A percentile compares a stretch with the other conserved stretches of the same genome.
Evolutionary conservation across 805 yeast species (phyloP).

Genomic region (Kodamaea hsintzibuensis): DNA sequence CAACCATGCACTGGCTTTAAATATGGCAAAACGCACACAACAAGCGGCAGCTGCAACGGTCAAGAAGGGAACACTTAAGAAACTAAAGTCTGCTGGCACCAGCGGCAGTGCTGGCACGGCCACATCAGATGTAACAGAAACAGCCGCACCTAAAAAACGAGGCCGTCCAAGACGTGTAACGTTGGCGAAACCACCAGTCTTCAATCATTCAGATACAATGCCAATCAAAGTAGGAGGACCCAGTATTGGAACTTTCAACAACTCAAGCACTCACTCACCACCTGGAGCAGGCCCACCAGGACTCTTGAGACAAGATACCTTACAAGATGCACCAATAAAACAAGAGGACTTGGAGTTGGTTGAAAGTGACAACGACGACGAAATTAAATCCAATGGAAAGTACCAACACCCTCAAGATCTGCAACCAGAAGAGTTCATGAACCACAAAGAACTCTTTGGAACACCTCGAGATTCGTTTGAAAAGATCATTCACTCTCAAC

Average conservation of each 20-base stretch:
- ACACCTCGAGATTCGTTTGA: constrained; percentile 41
- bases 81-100: constrained; percentile 14
- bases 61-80: not conserved
- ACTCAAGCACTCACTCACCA: constrained; percentile 13
- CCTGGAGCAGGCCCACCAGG: constrained; percentile 9
- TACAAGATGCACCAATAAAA: constrained; percentile 39
- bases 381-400: constrained; percentile 5
- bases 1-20: constrained; percentile 46
- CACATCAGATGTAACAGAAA: constrained; percentile 6
- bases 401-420: constrained; percentile 13
- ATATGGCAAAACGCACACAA: constrained; percentile 32
- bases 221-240: constrained; percentile 33
- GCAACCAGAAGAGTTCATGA: constrained; percentile 34
- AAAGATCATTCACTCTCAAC: constrained; percentile 24
- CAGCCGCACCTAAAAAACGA: constrained; percentile 35
- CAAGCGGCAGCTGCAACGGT: constrained; percentile 15
- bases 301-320: constrained; percentile 34
- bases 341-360: constrained; percentile 39
- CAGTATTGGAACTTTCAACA: constrained; percentile 33
- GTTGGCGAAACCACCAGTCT: constrained; percentile 23
- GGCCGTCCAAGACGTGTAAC: constrained; percentile 40
- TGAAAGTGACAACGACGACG: constrained; percentile 34
- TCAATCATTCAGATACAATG: constrained; percentile 35
- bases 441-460: constrained; percentile 43
- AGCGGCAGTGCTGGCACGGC: constrained; percentile 6